A percentile compares a stretch with the other conserved stretches of the same genome.
These are phyloP conservation scores for Ophiobolus disseminans DNA, from an alignment of 2,329 filamentous ascomycete species.

Conservation along the genomic window DNA sequence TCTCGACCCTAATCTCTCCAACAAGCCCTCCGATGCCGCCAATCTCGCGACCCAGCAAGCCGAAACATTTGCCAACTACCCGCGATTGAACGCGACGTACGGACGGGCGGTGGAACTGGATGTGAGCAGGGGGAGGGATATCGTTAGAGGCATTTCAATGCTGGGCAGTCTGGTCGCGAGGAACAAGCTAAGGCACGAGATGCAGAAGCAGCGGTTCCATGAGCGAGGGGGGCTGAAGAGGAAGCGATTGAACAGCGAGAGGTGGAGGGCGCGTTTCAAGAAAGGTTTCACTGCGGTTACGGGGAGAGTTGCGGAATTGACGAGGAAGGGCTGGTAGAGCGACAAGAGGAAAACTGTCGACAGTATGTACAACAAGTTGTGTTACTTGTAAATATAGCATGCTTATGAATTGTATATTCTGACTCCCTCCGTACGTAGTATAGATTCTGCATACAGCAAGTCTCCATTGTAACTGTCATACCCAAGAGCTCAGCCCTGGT, in stretches of 20 bases:
- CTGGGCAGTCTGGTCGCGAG: constrained; percentile 52
- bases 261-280: constrained; percentile 75
- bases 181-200: constrained; percentile 67
- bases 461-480: too few species aligned
- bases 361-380: background rate
- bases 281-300: constrained; percentile 71
- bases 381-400: background rate
- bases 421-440: too few species aligned
- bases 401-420: too few species aligned
- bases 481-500: too few species aligned
- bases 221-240: constrained; percentile 78
- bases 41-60: constrained; percentile 24
- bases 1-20: constrained; percentile 20
- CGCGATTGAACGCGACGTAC: constrained; percentile 48
- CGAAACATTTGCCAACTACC: constrained; percentile 33
- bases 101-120: constrained; percentile 52
- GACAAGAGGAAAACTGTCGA: background rate
- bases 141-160: constrained; percentile 56
- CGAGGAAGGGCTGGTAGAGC: constrained; percentile 79
- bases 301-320: constrained; percentile 71
- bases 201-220: constrained; percentile 69
- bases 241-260: constrained; percentile 74
- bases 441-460: too few species aligned
- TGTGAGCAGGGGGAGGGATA: constrained; percentile 48
- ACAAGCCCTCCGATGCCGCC: constrained; percentile 23